Evolutionary conservation across 1,284 basidiomycete species (phyloP).

Genomic region (Cryptococcus sp.): DNA sequence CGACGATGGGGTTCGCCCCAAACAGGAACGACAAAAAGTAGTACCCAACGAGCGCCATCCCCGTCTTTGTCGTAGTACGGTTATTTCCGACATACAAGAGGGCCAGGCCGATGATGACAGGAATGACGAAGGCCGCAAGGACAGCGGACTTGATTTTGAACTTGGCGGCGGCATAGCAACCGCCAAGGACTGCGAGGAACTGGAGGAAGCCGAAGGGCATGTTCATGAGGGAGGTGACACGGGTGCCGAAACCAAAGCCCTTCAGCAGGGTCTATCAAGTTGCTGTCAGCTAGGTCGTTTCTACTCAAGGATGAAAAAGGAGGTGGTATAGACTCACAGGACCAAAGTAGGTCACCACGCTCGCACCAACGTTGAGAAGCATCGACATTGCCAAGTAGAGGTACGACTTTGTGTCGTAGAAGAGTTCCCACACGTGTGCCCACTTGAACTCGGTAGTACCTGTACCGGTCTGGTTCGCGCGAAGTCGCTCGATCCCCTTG

Average conservation of each 20-base stretch:
- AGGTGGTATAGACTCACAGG: too few relatives aligned
- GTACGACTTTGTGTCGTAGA: conserved; percentile 46
- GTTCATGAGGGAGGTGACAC: conserved; percentile 45
- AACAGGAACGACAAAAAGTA: conserved; percentile 51
- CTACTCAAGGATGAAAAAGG: too few relatives aligned
- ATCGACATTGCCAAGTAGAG: conserved; percentile 29
- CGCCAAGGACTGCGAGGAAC: conserved; percentile 33
- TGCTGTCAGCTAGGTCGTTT: too few relatives aligned
- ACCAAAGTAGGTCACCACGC: conserved; percentile 41
- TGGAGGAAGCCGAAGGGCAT: conserved; percentile 50
- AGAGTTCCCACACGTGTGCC: conserved; percentile 45
- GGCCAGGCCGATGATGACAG: conserved; percentile 42
- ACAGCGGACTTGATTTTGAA: conserved; percentile 40
- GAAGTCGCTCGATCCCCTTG: conserved; percentile 49
- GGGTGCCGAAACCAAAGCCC: conserved; percentile 39
- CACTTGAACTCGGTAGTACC: conserved; percentile 46
- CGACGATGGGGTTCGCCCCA: conserved; percentile 48
- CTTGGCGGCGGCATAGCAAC: conserved; percentile 36
- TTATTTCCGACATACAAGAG: conserved; percentile 18
- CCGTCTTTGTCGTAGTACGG: conserved; percentile 2
- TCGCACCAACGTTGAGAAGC: conserved; percentile 11
- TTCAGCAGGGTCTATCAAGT: conserved; percentile 34
- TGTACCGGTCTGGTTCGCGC: conserved; percentile 50
- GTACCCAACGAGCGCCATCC: conserved; percentile 42
- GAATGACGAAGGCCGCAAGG: conserved; percentile 34